These are phyloP conservation scores for Ceratocystis diversiconidia DNA, from an alignment of 2,329 filamentous ascomycete genomes.

Conservation along the genomic window DNA sequence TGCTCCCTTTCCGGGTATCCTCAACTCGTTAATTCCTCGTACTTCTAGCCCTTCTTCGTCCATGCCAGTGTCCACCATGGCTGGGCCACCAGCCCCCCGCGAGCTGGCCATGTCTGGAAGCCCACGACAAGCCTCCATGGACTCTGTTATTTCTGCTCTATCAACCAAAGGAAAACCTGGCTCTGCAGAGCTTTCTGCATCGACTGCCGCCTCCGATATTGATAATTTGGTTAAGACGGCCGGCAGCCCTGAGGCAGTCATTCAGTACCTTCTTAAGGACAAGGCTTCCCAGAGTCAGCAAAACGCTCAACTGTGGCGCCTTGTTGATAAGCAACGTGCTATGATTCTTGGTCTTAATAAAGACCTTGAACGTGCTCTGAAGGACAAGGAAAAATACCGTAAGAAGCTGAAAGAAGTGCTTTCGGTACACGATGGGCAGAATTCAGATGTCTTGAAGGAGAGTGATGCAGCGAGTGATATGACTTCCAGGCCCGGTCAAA, in stretches of 20 bases:
- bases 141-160: constrained; percentile 75
- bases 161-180: constrained; percentile 48
- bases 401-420: constrained; percentile 73
- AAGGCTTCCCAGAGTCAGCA: constrained; percentile 80
- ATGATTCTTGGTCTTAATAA: constrained; percentile 92
- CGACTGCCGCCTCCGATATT: constrained; percentile 55
- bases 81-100: constrained; percentile 21
- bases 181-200: constrained; percentile 41
- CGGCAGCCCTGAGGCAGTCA: constrained; percentile 77
- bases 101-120: constrained; percentile 29
- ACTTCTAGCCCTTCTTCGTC: constrained; percentile 34
- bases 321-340: constrained; percentile 89
- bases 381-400: constrained; percentile 88
- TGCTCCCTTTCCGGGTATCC: constrained; percentile 11
- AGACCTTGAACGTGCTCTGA: constrained; percentile 76
- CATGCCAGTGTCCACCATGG: constrained; percentile 15
- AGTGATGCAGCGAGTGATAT: constrained; percentile 9
- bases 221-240: constrained; percentile 66
- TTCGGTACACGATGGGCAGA: constrained; percentile 21
- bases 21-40: constrained; percentile 21
- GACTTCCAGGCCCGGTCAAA: constrained; percentile 6
- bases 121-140: constrained; percentile 68
- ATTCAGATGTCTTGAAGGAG: neutral
- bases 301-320: constrained; percentile 82
- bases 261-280: constrained; percentile 78